Evolutionary conservation across 192 early-diverging fungal species (phyloP).

Genomic region (Backusella mclennaniae): DNA sequence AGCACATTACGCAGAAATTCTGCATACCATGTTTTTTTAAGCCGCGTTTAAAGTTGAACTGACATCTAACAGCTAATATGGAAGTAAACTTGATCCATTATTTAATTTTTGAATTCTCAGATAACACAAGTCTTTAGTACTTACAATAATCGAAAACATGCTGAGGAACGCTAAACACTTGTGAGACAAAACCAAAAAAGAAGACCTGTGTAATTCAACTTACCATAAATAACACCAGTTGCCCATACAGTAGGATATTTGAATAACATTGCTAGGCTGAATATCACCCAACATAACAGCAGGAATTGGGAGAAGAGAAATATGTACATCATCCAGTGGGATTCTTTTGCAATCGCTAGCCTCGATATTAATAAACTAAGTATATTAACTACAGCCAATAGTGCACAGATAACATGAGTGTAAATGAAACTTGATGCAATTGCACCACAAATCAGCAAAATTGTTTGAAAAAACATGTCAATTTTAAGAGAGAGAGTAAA

Average conservation of each 20-base stretch:
- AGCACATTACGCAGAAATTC: background rate
- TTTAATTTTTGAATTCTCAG: background rate
- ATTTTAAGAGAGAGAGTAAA: conserved; percentile 15
- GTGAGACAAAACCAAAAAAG: background rate
- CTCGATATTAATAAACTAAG: background rate
- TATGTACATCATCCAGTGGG: background rate
- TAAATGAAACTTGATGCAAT: background rate
- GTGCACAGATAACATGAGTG: background rate
- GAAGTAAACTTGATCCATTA: background rate
- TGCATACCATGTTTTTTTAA: background rate
- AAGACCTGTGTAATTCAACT: background rate
- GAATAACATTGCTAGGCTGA: background rate
- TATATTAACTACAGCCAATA: background rate
- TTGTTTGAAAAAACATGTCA: conserved; percentile 24
- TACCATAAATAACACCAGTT: conserved; percentile 2
- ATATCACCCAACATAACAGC: background rate
- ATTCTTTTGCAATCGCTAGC: background rate
- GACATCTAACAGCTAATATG: background rate
- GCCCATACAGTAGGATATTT: background rate
- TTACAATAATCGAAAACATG: conserved; percentile 9
- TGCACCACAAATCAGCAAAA: background rate
- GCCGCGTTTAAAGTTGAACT: background rate
- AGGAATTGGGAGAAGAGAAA: background rate
- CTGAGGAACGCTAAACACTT: background rate
- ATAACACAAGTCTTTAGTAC: background rate